phyloP scores from a whole-genome alignment of 2,329 filamentous ascomycete species.

The Trichoderma koningii region DNA sequence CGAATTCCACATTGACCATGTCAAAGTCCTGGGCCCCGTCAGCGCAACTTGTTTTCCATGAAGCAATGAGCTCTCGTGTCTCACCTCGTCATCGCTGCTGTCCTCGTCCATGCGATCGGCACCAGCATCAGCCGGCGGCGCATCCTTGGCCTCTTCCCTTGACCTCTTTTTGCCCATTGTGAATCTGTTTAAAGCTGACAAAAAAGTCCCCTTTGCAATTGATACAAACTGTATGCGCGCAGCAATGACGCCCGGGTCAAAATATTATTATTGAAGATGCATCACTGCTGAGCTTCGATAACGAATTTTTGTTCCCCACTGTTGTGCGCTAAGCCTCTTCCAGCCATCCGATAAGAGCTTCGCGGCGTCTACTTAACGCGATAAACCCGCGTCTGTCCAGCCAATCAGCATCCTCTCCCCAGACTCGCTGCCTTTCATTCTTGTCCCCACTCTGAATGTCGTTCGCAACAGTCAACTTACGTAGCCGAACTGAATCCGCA shows the following conservation, averaged over 20 bases:
- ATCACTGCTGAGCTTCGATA: constrained; percentile 24
- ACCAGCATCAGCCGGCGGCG: constrained; percentile 44
- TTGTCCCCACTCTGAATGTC: constrained; percentile 20
- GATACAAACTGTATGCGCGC: neutral
- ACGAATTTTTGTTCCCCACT: constrained; percentile 24
- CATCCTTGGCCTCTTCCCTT: constrained; percentile 51
- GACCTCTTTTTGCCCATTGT: constrained; percentile 55
- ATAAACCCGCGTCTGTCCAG: constrained; percentile 32
- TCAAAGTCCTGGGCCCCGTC: constrained; percentile 69
- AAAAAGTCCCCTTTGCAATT: neutral
- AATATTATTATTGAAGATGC: constrained; percentile 12
- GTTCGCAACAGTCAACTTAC: constrained; percentile 35
- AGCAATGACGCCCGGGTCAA: neutral
- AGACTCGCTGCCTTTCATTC: constrained; percentile 18
- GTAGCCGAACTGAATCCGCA: constrained; percentile 33
- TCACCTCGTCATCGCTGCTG: constrained; percentile 57
- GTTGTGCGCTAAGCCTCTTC: constrained; percentile 47
- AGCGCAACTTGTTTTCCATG: constrained; percentile 1
- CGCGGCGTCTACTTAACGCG: constrained; percentile 31
- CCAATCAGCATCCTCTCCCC: constrained; percentile 28
- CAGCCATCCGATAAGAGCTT: constrained; percentile 33
- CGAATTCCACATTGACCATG: constrained; percentile 93
- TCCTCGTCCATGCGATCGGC: constrained; percentile 55
- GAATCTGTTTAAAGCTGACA: neutral
- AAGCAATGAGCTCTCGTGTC: neutral